Evolutionary conservation across 306 rosid genomes (phyloP).

Genomic region (barrel medic (Medicago truncatula)): MtrunA17r5.0-ANR NC_053045.1:41731501-41732000

Average conservation of each 20-base stretch:
- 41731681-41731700: not conserved
- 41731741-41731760: not conserved
- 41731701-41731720: not conserved
- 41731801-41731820: not conserved
- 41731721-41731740: not conserved
- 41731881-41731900: not conserved
- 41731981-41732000: slow-evolving; percentile 2
- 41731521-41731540: no score
- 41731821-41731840: not conserved
- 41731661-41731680: not conserved
- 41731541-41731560: no score
- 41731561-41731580: not conserved
- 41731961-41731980: slow-evolving; percentile 17
- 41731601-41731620: not conserved
- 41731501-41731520: no score
- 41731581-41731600: not conserved
- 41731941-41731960: slow-evolving; percentile 5
- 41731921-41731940: slow-evolving; percentile 1
- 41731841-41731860: not conserved
- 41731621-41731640: not conserved
- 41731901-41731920: not conserved
- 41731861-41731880: slow-evolving; percentile 15
- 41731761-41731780: not conserved
- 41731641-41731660: not conserved
- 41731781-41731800: not conserved